Percentiles rank a stretch among this genome's conserved stretches.
These are phyloP conservation scores for Echeveria elegans DNA, from an alignment of 164 flowering plant species.

Conservation along the genomic window DNA sequence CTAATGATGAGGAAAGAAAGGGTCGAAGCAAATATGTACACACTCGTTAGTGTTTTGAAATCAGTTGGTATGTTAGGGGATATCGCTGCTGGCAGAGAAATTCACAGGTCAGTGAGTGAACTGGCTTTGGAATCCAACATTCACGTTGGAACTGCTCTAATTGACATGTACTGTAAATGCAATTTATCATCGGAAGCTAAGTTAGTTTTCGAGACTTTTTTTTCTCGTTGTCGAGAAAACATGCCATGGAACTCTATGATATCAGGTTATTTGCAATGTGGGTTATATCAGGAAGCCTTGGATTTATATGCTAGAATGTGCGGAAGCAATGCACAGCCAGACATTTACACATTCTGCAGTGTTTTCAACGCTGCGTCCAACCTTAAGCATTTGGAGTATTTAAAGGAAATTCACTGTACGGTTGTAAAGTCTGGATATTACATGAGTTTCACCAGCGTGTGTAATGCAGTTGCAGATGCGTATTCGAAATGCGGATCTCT, in stretches of 20 bases:
- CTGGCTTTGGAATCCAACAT: slow-evolving; percentile 35
- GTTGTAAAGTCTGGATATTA: slow-evolving; percentile 31
- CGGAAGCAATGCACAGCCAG: slow-evolving; percentile 22
- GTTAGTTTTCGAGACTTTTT: slow-evolving; percentile 30
- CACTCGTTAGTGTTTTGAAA: slow-evolving; percentile 42
- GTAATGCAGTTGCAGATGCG: slow-evolving; percentile 47
- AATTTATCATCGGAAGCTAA: slow-evolving; percentile 35
- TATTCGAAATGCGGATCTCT: slow-evolving; percentile 54
- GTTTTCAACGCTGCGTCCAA: slow-evolving; percentile 38
- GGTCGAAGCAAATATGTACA: slow-evolving; percentile 28
- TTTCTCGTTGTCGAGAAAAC: slow-evolving; percentile 23
- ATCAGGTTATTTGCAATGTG: slow-evolving; percentile 38
- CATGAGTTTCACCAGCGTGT: slow-evolving; percentile 20
- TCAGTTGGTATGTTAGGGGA: slow-evolving; percentile 43
- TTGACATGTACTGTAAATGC: slow-evolving; percentile 60
- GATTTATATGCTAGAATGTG: slow-evolving; percentile 31
- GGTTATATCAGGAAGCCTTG: slow-evolving; percentile 29
- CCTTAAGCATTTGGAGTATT: slow-evolving; percentile 20
- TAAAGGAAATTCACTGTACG: slow-evolving; percentile 36
- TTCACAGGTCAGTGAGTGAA: slow-evolving; percentile 29
- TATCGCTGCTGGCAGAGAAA: slow-evolving; percentile 29
- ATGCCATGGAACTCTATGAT: slow-evolving; percentile 68
- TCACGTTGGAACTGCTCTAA: slow-evolving; percentile 49
- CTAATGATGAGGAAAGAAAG: slow-evolving; percentile 35
- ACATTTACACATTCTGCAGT: slow-evolving; percentile 46